Percentiles rank a stretch among this genome's conserved stretches.
These are phyloP conservation scores for Plantago ovata DNA, from an alignment of 257 asterid genomes.

Conservation along the genomic window DNA sequence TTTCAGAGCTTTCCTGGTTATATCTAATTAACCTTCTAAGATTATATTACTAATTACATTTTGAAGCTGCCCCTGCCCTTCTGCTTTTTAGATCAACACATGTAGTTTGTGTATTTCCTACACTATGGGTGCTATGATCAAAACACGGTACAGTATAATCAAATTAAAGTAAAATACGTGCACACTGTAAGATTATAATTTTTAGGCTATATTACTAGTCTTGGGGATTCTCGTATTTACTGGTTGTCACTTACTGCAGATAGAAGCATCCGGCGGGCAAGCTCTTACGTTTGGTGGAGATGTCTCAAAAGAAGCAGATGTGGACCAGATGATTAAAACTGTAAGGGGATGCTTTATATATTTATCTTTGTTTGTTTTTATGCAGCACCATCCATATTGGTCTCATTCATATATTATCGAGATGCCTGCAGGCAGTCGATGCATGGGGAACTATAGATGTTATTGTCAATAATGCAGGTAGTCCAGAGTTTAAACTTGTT, in stretches of 20 bases:
- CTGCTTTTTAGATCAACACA: too few relatives aligned
- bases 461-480: slow-evolving; percentile 59
- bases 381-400: slow-evolving; percentile 1
- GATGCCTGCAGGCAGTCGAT: slow-evolving; percentile 49
- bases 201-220: background rate
- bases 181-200: background rate
- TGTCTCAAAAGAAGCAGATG: slow-evolving; percentile 63
- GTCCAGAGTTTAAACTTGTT: slow-evolving; percentile 9
- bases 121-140: background rate
- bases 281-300: slow-evolving; percentile 64
- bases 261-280: slow-evolving; percentile 56
- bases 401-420: slow-evolving; percentile 23
- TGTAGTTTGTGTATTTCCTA: background rate
- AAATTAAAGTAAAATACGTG: background rate
- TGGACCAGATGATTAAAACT: slow-evolving; percentile 57
- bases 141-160: background rate
- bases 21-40: too few relatives aligned
- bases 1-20: too few relatives aligned
- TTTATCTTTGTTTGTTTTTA: background rate
- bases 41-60: background rate
- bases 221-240: background rate
- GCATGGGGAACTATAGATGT: slow-evolving; percentile 67
- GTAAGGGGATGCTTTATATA: slow-evolving; percentile 25
- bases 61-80: background rate
- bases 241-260: slow-evolving; percentile 34